Evolutionary conservation across 768 basidiomycete genomes (phyloP), one percentile per base, ranked within the genome.

Genomic region (Ramaria sp.): DNA sequence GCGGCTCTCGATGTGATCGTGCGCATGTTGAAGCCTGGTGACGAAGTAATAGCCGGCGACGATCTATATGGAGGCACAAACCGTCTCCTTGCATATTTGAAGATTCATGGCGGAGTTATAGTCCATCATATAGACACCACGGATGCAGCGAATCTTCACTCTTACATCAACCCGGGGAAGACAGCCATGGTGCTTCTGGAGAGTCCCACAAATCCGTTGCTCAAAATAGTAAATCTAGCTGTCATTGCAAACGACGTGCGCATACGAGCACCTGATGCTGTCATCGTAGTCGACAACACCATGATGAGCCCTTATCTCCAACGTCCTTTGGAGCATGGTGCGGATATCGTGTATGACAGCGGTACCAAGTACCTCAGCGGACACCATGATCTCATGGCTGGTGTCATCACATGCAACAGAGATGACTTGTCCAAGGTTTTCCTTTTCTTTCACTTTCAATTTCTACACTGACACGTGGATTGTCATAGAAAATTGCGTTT

Each of bases 231-330:
- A 18, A 95, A 98, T 68, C 75, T 99, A 49, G 85, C 84, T 5
- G 73, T 73, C 25, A 95, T 99, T 62, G 81, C 85, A 60, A 76
- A 79, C 52, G 77, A 90, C 60, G 88, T 95, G 60, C 93, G 94
- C 64, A 81, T 85, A 62, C 77, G 77, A 48, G 85, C 85, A 16
- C 83, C 85, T 7, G 78, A 87, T 62, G 92, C 91, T 1, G 61
- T 92, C 60, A 71, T 94, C 51, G 87, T 94, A 36, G 91, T 92
- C 20, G 96, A 98, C 67, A 98, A 99, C 66, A 98, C 96, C 57
- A 98, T 98, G 96, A 97, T 98, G 95, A 96, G 93, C 64, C 95
- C 96, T 15, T 98, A 97, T 69, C 75, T 98, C 7, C 93, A 95
- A 65, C 73, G 94, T 55, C 96, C 96, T 10, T 78, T 98, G 36